Conservation (phyloP, 73 alveolate genomes). For the Halteria grandinella region DNA sequence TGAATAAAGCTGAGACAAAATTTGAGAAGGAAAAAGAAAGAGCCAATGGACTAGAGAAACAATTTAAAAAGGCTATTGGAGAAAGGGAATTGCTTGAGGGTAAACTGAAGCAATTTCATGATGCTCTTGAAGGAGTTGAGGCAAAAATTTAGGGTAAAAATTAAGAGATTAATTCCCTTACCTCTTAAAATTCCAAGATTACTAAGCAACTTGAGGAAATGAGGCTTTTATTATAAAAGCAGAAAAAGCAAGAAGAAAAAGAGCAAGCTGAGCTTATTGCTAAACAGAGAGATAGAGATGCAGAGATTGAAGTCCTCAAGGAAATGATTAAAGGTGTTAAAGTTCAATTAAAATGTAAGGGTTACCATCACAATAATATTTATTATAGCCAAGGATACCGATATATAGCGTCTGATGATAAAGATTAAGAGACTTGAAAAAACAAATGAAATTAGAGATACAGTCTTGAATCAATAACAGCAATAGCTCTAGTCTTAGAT, state of each 20-base stretch:
- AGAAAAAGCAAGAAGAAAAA: too few species aligned
- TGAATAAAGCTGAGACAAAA: background rate
- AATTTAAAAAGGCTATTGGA: background rate
- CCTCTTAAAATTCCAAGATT: slow-evolving; percentile 1
- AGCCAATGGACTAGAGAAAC: background rate
- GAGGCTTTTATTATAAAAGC: background rate
- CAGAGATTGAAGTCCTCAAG: slow-evolving; percentile 41
- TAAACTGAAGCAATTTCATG: slow-evolving; percentile 8
- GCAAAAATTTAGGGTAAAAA: slow-evolving; percentile 11
- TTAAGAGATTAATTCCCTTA: background rate
- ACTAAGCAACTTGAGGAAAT: background rate
- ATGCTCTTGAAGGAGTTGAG: slow-evolving; percentile 19
- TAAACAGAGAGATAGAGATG: background rate
- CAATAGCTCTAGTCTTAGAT: too few species aligned
- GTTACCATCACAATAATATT: background rate
- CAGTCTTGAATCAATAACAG: too few species aligned
- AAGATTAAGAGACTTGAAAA: slow-evolving; percentile 40
- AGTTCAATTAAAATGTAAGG: slow-evolving; percentile 23
- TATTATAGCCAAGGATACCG: slow-evolving; percentile 39
- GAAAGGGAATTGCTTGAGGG: slow-evolving; percentile 16
- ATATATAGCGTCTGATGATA: slow-evolving; percentile 21
- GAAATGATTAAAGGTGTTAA: slow-evolving; percentile 36
- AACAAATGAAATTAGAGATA: slow-evolving; percentile 44
- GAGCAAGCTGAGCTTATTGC: background rate
- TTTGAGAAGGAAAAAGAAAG: background rate